Evolutionary conservation across 1,139 yeast species (phyloP), one percentile per base, ranked within the genome.

Genomic region (Eremothecium sinecaudum): DNA sequence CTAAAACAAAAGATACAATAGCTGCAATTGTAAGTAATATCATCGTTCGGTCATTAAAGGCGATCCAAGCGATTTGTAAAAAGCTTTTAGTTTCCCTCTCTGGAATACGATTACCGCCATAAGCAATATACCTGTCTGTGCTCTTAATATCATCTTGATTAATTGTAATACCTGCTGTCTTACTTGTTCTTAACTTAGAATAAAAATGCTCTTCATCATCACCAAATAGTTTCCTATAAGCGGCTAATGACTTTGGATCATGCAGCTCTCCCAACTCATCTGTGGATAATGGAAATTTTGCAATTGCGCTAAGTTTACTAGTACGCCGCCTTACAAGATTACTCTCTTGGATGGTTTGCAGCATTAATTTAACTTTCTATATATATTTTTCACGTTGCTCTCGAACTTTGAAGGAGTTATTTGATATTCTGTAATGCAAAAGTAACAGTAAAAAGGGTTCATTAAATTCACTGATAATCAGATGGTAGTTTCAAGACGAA

Each of bases 11-110:
- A 0, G 97, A 86, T 1, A 92, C 72, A 4, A 84, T 64, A 1
- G 98, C 98, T 0, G 96, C 96, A 2, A 82, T 68, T 2, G 84
- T 68, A 49, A 92, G 68, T 45, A 92, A 64, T 38, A 90, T 79
- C 60, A 92, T 69, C 19, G 92, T 94, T 58, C 84, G 83, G 59
- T 92, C 99, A 45, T 86, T 78, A 62, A 92, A 63, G 2, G 97
- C 96, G 47, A 81, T 84, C 66, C 71, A 75, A 49, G 92, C 78
- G 30, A 92, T 67, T 37, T 58, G 54, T 34, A 79, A 63, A 42
- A 92, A 77, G 2, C 82, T 65, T 55, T 81, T 83, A 6, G 78
- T 69, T 14, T 70, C 65, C 45, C 73, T 71, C 37, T 73, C 75
- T 0, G 97, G 97, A 22, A 92, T 57, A 22, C 53, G 59, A 55